A percentile compares a stretch with the other conserved stretches of the same genome.
These are phyloP conservation scores for Aspergillus hancockii DNA, from an alignment of 495 filamentous ascomycete species.

Conservation along the genomic window DNA sequence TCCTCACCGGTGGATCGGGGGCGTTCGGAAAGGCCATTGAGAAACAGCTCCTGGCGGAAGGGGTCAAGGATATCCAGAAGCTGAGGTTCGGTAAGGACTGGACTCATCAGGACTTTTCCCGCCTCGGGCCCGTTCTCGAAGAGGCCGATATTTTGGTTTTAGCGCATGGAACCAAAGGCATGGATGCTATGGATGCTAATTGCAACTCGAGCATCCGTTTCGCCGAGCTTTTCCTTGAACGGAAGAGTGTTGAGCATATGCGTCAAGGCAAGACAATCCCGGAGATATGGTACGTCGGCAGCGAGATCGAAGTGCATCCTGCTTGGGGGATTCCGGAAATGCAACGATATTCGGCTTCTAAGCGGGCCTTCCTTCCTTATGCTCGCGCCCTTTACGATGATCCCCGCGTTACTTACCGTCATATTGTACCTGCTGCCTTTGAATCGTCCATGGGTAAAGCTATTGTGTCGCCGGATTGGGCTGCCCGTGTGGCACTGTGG, in stretches of 20 bases:
- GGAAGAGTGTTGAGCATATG: background rate
- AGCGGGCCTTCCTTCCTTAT: slow-evolving; percentile 17
- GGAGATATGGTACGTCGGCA: slow-evolving; percentile 23
- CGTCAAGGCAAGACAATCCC: slow-evolving; percentile 9
- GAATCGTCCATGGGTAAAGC: slow-evolving; percentile 8
- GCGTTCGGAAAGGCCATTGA: slow-evolving; percentile 19
- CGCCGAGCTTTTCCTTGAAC: slow-evolving; percentile 10
- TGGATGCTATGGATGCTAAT: slow-evolving; percentile 13
- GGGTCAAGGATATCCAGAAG: slow-evolving; percentile 10
- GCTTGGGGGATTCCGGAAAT: slow-evolving; percentile 4
- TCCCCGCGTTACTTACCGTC: slow-evolving; percentile 15
- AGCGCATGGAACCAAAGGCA: slow-evolving; percentile 10
- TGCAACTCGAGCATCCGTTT: slow-evolving; percentile 14
- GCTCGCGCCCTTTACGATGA: slow-evolving; percentile 18
- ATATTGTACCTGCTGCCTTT: slow-evolving; percentile 18
- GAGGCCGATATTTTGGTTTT: slow-evolving; percentile 16
- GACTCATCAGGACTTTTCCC: slow-evolving; percentile 4
- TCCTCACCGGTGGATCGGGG: slow-evolving; percentile 16
- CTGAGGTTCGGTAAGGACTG: slow-evolving; percentile 11
- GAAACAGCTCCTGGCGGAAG: slow-evolving; percentile 10
- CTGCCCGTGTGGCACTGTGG: slow-evolving; percentile 17
- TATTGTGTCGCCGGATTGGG: slow-evolving; percentile 14
- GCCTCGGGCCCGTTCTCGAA: background rate
- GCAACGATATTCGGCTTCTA: slow-evolving; percentile 11
- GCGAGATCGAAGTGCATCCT: slow-evolving; percentile 16